These are phyloP conservation scores for Colletotrichum sansevieriae DNA, from an alignment of 2,329 filamentous ascomycete genomes.

Conservation along the genomic window DNA sequence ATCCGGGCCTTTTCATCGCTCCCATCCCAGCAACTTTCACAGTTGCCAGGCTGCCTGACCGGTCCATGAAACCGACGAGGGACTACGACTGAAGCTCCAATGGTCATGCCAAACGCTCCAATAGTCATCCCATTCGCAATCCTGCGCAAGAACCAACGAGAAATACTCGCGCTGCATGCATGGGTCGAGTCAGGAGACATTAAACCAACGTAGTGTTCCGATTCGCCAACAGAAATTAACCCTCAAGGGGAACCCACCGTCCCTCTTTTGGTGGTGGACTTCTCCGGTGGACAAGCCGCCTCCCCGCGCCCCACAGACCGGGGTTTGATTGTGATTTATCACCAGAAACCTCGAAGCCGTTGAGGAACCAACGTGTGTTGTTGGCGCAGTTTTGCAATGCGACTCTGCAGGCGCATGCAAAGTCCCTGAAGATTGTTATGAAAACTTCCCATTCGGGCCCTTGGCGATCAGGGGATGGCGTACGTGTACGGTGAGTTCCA, in stretches of 20 bases:
- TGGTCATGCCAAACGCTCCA: conserved; percentile 10
- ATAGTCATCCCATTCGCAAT: not conserved
- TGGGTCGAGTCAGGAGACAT: not conserved
- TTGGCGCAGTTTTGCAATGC: conserved; percentile 4
- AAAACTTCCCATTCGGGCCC: not conserved
- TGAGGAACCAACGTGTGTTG: not conserved
- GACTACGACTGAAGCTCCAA: not conserved
- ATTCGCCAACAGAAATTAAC: not conserved
- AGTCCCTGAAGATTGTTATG: not conserved
- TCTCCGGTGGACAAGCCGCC: not conserved
- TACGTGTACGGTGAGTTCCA: not conserved
- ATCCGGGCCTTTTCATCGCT: not conserved
- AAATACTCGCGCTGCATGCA: not conserved
- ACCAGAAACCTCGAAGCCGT: not conserved
- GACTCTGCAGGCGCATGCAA: not conserved
- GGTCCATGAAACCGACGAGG: conserved; percentile 2
- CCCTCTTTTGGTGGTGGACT: conserved; percentile 1
- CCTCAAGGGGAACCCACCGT: not conserved
- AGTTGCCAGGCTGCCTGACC: not conserved
- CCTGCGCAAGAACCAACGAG: not conserved
- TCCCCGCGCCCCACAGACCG: conserved; percentile 11
- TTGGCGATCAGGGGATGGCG: not conserved
- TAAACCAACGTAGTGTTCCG: not conserved
- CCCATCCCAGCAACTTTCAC: not conserved
- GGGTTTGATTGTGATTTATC: not conserved